A percentile compares a stretch with the other conserved stretches of the same genome.
phyloP scores from a whole-genome alignment of 139 green algal genomes.

The Auxenochlorella pyrenoidosa region DNA sequence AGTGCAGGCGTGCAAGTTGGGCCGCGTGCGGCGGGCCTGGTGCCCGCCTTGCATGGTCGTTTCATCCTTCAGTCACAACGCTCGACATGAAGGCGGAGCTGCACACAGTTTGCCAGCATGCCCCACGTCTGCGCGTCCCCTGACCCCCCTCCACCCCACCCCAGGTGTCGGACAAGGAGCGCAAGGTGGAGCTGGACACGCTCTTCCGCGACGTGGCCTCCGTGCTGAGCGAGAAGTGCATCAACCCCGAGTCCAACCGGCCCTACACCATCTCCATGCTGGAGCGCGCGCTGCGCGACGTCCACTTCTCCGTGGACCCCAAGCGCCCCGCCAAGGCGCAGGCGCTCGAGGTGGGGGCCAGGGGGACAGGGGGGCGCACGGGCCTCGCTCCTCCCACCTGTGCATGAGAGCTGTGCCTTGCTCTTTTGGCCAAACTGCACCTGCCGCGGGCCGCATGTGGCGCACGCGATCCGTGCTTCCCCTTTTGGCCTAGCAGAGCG shows the following conservation, averaged over 20 bases:
- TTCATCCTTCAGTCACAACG: too few relatives aligned
- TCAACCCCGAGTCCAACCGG: slow-evolving; percentile 91
- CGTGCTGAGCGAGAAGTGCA: slow-evolving; percentile 86
- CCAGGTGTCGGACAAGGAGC: slow-evolving; percentile 97
- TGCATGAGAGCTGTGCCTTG: neutral
- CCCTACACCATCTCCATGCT: slow-evolving; percentile 96
- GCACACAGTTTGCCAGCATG: neutral
- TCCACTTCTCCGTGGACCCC: slow-evolving; percentile 94
- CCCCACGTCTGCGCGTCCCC: neutral
- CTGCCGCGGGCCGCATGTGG: too few relatives aligned
- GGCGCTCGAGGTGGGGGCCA: slow-evolving; percentile 75
- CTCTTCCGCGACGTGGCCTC: slow-evolving; percentile 90
- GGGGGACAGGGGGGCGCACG: too few relatives aligned
- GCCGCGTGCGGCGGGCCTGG: neutral
- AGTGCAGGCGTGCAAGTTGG: neutral
- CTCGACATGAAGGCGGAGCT: neutral
- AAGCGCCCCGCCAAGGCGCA: slow-evolving; percentile 95
- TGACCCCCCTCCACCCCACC: too few relatives aligned
- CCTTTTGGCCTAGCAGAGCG: too few relatives aligned
- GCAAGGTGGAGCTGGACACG: slow-evolving; percentile 83
- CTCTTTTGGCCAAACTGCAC: too few relatives aligned
- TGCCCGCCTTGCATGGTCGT: neutral
- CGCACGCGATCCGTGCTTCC: too few relatives aligned
- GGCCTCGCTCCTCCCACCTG: too few relatives aligned
- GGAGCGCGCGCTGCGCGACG: slow-evolving; percentile 92